phyloP scores from a whole-genome alignment of 2,329 filamentous ascomycete genomes.

The Karstenula rhodostoma region DNA sequence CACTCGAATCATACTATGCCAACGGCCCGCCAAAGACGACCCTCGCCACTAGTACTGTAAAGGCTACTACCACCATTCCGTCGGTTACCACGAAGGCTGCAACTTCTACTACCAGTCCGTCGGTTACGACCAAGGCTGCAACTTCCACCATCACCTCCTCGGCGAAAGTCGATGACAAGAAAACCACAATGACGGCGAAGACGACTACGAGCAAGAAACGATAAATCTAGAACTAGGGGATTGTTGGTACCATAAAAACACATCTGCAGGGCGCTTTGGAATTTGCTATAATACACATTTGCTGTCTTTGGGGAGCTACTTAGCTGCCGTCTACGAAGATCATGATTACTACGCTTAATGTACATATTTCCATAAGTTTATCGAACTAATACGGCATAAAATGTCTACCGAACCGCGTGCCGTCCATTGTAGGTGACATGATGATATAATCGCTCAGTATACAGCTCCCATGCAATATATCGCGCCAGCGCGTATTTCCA shows the following conservation, averaged over 20 bases:
- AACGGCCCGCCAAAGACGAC: slow-evolving; percentile 30
- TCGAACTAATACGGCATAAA: too few relatives aligned
- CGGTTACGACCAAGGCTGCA: background rate
- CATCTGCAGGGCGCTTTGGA: background rate
- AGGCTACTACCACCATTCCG: background rate
- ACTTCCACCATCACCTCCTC: background rate
- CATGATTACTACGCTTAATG: background rate
- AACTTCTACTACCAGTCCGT: background rate
- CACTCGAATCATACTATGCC: slow-evolving; percentile 39
- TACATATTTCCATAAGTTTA: background rate
- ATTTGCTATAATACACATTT: background rate
- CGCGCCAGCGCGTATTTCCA: too few relatives aligned
- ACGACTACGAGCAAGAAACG: background rate
- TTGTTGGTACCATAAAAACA: background rate
- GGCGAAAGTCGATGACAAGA: background rate
- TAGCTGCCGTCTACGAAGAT: background rate
- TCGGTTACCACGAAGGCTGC: background rate
- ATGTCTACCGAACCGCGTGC: too few relatives aligned
- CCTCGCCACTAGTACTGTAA: slow-evolving; percentile 18
- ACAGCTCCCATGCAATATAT: too few relatives aligned
- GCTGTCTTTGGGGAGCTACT: background rate
- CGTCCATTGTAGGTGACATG: too few relatives aligned
- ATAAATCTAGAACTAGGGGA: background rate
- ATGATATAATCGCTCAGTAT: too few relatives aligned
- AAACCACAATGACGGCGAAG: background rate